Evolutionary conservation across 805 yeast species (phyloP).

Genomic region (Zygotorulaspora danielsina): DNA sequence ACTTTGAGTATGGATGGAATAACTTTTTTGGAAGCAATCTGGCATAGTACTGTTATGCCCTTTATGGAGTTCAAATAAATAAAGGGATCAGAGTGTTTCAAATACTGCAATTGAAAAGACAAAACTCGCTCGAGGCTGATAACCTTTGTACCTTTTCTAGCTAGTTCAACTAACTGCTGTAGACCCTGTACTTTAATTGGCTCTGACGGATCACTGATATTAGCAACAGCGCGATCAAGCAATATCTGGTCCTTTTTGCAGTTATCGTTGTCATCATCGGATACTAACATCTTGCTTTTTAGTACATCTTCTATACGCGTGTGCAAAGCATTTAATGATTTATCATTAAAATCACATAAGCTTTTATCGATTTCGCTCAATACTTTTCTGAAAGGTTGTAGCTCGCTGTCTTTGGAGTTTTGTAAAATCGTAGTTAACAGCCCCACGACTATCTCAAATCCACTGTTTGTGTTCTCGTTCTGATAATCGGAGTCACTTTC

Average conservation of each 20-base stretch:
- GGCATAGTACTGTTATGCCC: conserved; percentile 62
- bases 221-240: conserved; percentile 57
- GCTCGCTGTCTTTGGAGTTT: conserved; percentile 23
- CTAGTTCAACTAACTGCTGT: conserved; percentile 53
- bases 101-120: conserved; percentile 55
- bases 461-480: conserved; percentile 1
- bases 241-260: conserved; percentile 32
- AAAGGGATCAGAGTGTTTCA: conserved; percentile 80
- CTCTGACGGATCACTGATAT: conserved; percentile 69
- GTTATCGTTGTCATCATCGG: not conserved
- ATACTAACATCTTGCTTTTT: not conserved
- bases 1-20: conserved; percentile 38
- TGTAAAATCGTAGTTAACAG: conserved; percentile 38
- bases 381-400: conserved; percentile 20
- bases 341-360: conserved; percentile 12
- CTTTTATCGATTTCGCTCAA: conserved; percentile 32
- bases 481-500: conserved; percentile 25
- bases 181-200: conserved; percentile 89
- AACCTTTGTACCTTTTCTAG: conserved; percentile 47
- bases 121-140: conserved; percentile 52
- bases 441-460: conserved; percentile 36
- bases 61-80: conserved; percentile 81
- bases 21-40: conserved; percentile 38
- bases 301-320: not conserved
- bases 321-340: not conserved